Conservation (phyloP, 2,329 filamentous ascomycete species). For the Blumeriella jaapii region DNA sequence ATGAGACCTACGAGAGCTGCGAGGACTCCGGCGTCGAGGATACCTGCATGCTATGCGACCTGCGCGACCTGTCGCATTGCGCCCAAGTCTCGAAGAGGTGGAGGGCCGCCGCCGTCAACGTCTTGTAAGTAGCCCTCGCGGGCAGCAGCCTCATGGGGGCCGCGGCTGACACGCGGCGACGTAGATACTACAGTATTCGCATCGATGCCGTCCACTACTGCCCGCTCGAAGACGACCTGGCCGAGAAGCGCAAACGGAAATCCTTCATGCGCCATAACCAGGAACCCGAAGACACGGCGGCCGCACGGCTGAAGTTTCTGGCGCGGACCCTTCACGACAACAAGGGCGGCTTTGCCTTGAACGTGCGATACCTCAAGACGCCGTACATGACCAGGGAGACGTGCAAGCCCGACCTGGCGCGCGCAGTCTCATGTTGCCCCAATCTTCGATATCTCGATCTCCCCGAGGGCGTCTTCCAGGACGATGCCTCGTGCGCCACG, state of each 20-base stretch:
- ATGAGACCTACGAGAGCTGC: conserved; percentile 69
- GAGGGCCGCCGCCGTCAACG: conserved; percentile 40
- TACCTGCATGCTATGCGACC: conserved; percentile 86
- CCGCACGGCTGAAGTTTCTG: conserved; percentile 64
- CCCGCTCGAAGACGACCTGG: conserved; percentile 69
- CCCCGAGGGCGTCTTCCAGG: conserved; percentile 75
- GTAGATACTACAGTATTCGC: conserved; percentile 78
- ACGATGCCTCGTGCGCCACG: conserved; percentile 63
- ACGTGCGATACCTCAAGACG: conserved; percentile 72
- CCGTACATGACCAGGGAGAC: conserved; percentile 90
- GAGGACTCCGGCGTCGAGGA: conserved; percentile 70
- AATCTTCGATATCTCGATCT: conserved; percentile 84
- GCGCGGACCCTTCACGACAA: conserved; percentile 75
- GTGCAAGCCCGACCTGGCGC: conserved; percentile 70
- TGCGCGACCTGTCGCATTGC: conserved; percentile 77
- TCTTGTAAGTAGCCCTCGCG: conserved; percentile 44
- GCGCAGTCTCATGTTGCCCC: conserved; percentile 73
- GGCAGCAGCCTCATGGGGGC: not conserved
- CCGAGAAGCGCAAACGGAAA: conserved; percentile 65
- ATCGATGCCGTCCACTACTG: conserved; percentile 95
- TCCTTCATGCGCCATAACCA: conserved; percentile 66
- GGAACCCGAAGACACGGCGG: conserved; percentile 69
- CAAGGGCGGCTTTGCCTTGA: conserved; percentile 48
- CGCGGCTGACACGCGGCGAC: conserved; percentile 4
- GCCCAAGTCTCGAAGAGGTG: conserved; percentile 64